Base-by-base conservation (phyloP, 1,284 basidiomycete genomes). In the Inonotus obliquus region DNA sequence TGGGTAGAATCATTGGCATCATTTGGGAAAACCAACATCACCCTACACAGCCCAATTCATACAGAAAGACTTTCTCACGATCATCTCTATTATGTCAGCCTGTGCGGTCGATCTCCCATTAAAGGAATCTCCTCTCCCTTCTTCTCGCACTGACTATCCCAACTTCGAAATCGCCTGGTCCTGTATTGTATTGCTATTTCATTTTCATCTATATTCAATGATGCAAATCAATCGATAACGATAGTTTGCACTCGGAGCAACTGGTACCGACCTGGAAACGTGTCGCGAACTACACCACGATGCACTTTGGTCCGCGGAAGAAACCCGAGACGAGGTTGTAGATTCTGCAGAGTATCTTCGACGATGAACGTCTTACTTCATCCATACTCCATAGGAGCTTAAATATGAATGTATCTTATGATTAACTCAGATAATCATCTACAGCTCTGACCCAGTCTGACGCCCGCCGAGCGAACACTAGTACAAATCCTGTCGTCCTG, bases 21-120 rank as follows among this genome's bases (percentile, higher is more conserved):
- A 48, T 45, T 25, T 41, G 41, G 55, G n/a, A 45, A 32, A 32
- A 45, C 17, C 27, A 45, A 48, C 55, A 57, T 57, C 41, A 55
- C 45, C 13, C 14, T 54, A 3, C 27, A 27, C 32, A 32, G 9
- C 9, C 9, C 32, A 10, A 27, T 52, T 52, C 13, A 11, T 47
- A 14, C 6, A 29, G 13, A 44, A 39, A 44, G 2, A 25, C 27
- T 45, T 55, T 55, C 54, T 23, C 41, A 45, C 38, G 41, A 47
- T 57, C 44, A 48, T 57, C 32, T 21, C 13, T 23, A 27, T 44
- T 44, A 44, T 21, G 19, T 44, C 41, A 44, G 41, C 41, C 17
- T 17, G 7, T 44, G 3, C 11, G 5, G 27, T 27, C 11, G 27
- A 27, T 35, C 51, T 13, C 10, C 32, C 51, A 19, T 11, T n/a